A percentile compares a stretch with the other conserved stretches of the same genome.
These are phyloP conservation scores for Leptographium procerum DNA, from an alignment of 2,329 filamentous ascomycete genomes.

Conservation along the genomic window DNA sequence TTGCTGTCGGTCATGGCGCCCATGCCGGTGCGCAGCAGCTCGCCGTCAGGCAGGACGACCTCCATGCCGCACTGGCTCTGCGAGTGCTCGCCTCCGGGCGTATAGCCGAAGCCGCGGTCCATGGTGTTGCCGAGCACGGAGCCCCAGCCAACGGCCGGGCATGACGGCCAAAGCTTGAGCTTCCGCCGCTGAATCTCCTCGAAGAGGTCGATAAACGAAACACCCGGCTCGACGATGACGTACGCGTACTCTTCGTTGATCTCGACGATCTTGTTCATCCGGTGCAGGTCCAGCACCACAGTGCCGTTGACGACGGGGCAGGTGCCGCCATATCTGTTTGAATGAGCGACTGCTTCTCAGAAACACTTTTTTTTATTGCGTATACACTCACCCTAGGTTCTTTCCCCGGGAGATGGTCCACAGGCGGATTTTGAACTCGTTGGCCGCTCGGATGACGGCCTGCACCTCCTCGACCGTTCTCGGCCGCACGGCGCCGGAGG, in stretches of 20 bases:
- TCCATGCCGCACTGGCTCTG: slow-evolving; percentile 19
- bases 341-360: background rate
- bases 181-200: slow-evolving; percentile 29
- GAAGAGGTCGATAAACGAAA: slow-evolving; percentile 39
- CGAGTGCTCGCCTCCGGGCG: slow-evolving; percentile 29
- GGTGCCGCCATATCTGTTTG: slow-evolving; percentile 33
- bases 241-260: slow-evolving; percentile 37
- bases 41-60: slow-evolving; percentile 29
- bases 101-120: slow-evolving; percentile 35
- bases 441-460: background rate
- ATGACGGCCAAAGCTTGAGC: slow-evolving; percentile 30
- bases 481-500: background rate
- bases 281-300: slow-evolving; percentile 40
- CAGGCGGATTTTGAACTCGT: background rate
- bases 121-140: slow-evolving; percentile 33
- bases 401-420: background rate
- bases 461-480: background rate
- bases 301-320: slow-evolving; percentile 39
- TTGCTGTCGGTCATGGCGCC: slow-evolving; percentile 25
- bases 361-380: no score
- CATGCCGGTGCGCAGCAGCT: slow-evolving; percentile 33
- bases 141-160: slow-evolving; percentile 29
- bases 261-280: slow-evolving; percentile 40
- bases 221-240: slow-evolving; percentile 43
- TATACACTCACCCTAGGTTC: background rate